Evolutionary conservation across 164 flowering plant species (phyloP), one percentile per base, ranked within the genome.

Genomic region (Sextonia rubra): DNA sequence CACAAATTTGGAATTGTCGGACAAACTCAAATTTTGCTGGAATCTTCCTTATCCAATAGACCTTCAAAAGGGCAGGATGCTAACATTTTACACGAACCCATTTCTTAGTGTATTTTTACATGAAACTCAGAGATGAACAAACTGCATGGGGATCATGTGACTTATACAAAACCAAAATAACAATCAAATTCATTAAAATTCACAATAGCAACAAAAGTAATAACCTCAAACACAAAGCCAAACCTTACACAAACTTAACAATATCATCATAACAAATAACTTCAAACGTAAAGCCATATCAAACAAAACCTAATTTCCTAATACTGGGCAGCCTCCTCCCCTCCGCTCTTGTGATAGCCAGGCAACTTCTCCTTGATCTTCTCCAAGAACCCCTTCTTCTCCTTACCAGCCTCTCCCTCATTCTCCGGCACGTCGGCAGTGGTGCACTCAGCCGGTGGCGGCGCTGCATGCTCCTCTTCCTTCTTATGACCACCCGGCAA

Each of bases 301-400:
- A 48, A 48, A 24, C 5, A 23, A 5, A 14, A 48, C 4, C n/a
- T 5, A n/a, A n/a, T n/a, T 47, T 4, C n/a, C 29, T 56, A 73
- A 48, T 69, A 26, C 47, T 29, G 22, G 29, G 26, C n/a, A 9
- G 62, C 15, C 56, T 73, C 71, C 60, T 72, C 69, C 29, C 73
- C 71, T 70, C 78, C 70, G 20, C 25, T 66, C 65, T 67, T 68
- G 48, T 82, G 69, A 68, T 74, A 74, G 20, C 89, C 89, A 1
- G 91, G 88, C 30, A 88, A 61, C 78, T 86, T 88, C 69, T 86
- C 88, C 79, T 83, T 85, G 71, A 84, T 82, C 84, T 82, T 84
- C 62, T 84, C 89, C 69, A 85, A 12, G n/a, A 85, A 17, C 6
- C 89, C 86, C 70, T 87, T 85, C 80, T 84, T 86, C 80, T 77